phyloP scores from a whole-genome alignment of 148 eudicot species.

The Drosera capensis region DNA sequence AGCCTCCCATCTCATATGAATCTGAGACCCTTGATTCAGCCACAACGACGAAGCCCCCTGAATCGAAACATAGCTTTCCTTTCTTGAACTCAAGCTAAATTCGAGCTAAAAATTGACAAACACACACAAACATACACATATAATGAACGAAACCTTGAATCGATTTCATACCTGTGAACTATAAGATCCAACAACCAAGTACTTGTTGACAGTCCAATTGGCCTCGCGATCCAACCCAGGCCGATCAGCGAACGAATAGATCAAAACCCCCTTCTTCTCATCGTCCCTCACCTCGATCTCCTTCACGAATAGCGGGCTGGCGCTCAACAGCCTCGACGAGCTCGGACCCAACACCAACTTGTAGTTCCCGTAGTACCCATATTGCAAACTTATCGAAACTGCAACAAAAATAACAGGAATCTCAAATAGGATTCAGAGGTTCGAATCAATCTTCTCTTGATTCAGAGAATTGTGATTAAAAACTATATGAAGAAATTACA shows the following conservation, averaged over 20 bases:
- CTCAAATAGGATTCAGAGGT: constrained; percentile 5
- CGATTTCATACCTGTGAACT: constrained; percentile 17
- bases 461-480: neutral
- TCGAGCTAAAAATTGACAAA: neutral
- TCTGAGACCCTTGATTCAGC: constrained; percentile 28
- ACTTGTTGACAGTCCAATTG: constrained; percentile 23
- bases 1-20: constrained; percentile 29
- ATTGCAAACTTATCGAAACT: constrained; percentile 22
- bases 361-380: constrained; percentile 20
- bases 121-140: too few species aligned
- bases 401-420: constrained; percentile 2
- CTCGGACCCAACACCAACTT: constrained; percentile 28
- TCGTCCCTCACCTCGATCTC: constrained; percentile 14
- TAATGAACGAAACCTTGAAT: too few species aligned
- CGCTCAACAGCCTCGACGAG: constrained; percentile 19
- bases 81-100: neutral
- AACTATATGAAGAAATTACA: constrained; percentile 12
- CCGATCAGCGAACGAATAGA: constrained; percentile 18
- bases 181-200: constrained; percentile 15
- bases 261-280: constrained; percentile 17
- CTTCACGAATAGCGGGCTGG: constrained; percentile 24
- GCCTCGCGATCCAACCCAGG: constrained; percentile 16
- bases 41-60: constrained; percentile 30
- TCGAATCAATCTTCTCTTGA: neutral
- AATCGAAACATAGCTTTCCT: neutral